A percentile compares a stretch with the other conserved stretches of the same genome.
Conservation (phyloP, 768 basidiomycete genomes). For the Leccinum broughii region DNA sequence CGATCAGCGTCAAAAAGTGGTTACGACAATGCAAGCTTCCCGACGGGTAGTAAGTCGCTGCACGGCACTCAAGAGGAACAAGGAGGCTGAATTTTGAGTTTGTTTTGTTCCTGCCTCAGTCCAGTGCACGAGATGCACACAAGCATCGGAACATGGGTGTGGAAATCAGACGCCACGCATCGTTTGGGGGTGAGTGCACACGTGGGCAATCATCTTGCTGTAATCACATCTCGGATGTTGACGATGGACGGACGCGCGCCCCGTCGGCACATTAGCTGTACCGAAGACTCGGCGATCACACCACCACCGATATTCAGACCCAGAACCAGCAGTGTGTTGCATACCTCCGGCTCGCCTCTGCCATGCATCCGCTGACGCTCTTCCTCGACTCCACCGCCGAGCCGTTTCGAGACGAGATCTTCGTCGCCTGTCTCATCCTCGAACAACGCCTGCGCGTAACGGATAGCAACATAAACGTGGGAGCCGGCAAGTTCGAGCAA, state of each 20-base stretch:
- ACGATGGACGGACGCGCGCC: neutral
- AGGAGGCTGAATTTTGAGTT: neutral
- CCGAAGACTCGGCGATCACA: conserved; percentile 1
- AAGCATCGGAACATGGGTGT: neutral
- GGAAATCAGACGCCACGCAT: conserved; percentile 15
- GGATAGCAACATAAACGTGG: conserved; percentile 11
- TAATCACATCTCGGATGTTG: neutral
- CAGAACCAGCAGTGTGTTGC: conserved; percentile 8
- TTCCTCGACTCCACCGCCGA: conserved; percentile 12
- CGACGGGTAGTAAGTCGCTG: conserved; percentile 14
- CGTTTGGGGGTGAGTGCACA: conserved; percentile 14
- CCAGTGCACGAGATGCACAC: conserved; percentile 13
- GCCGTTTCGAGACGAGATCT: conserved; percentile 13
- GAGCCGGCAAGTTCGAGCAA: conserved; percentile 15
- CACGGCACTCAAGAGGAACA: neutral
- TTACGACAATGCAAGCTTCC: conserved; percentile 10
- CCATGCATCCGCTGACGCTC: conserved; percentile 9
- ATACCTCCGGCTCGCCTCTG: conserved; percentile 6
- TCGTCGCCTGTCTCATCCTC: conserved; percentile 17
- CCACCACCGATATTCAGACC: neutral
- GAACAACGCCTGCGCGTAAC: conserved; percentile 13
- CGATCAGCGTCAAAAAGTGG: conserved; percentile 17
- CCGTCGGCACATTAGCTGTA: conserved; percentile 6
- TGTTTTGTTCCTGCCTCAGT: conserved; percentile 3
- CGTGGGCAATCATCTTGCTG: neutral